A percentile compares a stretch with the other conserved stretches of the same genome.
Conservation (phyloP, 768 basidiomycete species). For the Harrya chromipes region DNA sequence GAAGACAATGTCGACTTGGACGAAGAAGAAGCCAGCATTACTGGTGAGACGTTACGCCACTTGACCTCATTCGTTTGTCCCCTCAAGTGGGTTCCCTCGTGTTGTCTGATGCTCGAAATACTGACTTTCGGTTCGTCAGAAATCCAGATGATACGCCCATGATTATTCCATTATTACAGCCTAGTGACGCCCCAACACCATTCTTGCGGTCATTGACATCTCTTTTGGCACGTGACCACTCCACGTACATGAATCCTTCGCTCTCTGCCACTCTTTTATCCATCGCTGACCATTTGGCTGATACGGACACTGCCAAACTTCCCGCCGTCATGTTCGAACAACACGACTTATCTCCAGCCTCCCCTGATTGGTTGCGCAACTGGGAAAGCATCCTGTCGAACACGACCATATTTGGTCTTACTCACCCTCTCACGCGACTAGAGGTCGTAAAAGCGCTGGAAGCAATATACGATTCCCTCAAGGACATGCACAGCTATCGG, state of each 20-base stretch:
- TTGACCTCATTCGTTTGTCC: conserved; percentile 56
- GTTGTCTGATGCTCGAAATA: not conserved
- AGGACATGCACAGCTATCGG: conserved; percentile 67
- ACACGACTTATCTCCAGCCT: conserved; percentile 67
- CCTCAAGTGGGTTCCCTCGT: conserved; percentile 47
- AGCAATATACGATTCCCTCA: conserved; percentile 59
- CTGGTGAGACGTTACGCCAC: conserved; percentile 59
- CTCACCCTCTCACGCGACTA: conserved; percentile 50
- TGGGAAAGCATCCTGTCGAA: conserved; percentile 61
- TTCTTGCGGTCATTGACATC: conserved; percentile 60
- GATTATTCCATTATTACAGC: conserved; percentile 52
- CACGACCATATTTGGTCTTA: conserved; percentile 38
- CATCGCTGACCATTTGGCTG: conserved; percentile 67
- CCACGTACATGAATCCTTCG: conserved; percentile 54
- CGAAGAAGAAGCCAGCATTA: conserved; percentile 63
- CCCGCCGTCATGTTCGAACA: conserved; percentile 62
- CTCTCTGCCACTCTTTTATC: conserved; percentile 62
- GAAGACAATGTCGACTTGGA: conserved; percentile 56
- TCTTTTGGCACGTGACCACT: conserved; percentile 62
- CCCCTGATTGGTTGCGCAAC: conserved; percentile 66
- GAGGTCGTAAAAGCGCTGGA: conserved; percentile 58
- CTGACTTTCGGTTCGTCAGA: conserved; percentile 30
- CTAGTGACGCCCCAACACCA: conserved; percentile 53
- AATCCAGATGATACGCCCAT: conserved; percentile 43
- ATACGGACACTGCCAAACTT: conserved; percentile 61